Evolutionary conservation across 2,329 filamentous ascomycete species (phyloP).

Genomic region (Colletotrichum sp.): DNA sequence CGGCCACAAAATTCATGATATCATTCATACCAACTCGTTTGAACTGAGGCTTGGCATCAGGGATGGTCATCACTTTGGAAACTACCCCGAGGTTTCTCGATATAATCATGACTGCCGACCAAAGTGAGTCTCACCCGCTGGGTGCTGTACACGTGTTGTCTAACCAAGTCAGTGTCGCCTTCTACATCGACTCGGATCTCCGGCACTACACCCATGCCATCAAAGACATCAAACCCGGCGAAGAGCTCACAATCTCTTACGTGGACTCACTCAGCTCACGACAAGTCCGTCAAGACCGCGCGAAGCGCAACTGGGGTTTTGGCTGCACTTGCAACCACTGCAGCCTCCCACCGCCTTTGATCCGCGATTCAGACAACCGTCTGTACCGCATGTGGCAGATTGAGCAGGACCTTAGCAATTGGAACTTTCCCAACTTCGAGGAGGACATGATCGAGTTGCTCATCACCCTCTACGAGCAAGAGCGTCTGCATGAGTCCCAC

Average conservation of each 20-base stretch:
- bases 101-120: constrained; percentile 40
- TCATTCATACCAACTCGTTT: constrained; percentile 40
- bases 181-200: constrained; percentile 32
- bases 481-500: constrained; percentile 24
- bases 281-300: constrained; percentile 26
- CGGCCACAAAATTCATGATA: constrained; percentile 26
- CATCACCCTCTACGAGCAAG: constrained; percentile 24
- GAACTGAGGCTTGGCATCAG: constrained; percentile 24
- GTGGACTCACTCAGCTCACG: constrained; percentile 7
- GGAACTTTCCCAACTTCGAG: constrained; percentile 10
- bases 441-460: constrained; percentile 24
- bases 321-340: constrained; percentile 30
- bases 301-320: constrained; percentile 30
- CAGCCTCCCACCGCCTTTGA: constrained; percentile 22
- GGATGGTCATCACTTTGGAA: constrained; percentile 28
- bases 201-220: constrained; percentile 40
- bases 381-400: constrained; percentile 25
- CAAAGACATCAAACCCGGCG: constrained; percentile 35
- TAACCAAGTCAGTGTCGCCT: constrained; percentile 31
- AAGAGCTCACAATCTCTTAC: constrained; percentile 41
- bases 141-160: constrained; percentile 3
- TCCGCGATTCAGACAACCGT: constrained; percentile 24
- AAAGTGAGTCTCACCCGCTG: constrained; percentile 29
- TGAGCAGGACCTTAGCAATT: constrained; percentile 19
- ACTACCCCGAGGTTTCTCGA: constrained; percentile 25